These are phyloP conservation scores for Osmanthus fragrans DNA, from an alignment of 257 asterid genomes.

Conservation along the genomic window DNA sequence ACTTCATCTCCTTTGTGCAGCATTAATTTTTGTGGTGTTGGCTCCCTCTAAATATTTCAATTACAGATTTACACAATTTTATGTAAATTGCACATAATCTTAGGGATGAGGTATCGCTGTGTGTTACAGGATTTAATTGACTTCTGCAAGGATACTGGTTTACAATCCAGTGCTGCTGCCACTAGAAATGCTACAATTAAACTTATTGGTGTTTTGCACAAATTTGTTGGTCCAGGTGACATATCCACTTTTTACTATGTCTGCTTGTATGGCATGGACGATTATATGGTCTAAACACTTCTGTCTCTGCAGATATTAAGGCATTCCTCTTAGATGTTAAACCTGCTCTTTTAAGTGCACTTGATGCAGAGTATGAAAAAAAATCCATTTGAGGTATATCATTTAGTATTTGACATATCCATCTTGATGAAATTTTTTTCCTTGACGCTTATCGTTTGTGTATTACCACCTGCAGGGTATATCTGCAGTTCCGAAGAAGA, in stretches of 20 bases:
- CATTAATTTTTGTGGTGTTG: not conserved
- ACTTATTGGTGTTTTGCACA: constrained; percentile 85
- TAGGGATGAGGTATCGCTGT: not conserved
- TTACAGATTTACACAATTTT: not conserved
- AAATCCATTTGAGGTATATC: constrained; percentile 85
- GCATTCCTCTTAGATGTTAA: constrained; percentile 92
- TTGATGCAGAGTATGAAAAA: constrained; percentile 97
- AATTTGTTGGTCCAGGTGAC: constrained; percentile 98
- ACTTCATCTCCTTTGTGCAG: constrained; percentile 11
- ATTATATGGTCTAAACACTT: constrained; percentile 29
- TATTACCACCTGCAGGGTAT: constrained; percentile 52
- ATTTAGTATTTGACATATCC: constrained; percentile 9
- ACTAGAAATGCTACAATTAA: constrained; percentile 92
- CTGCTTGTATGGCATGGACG: constrained; percentile 19
- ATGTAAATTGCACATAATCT: not conserved
- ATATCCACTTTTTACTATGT: constrained; percentile 25
- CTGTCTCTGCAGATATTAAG: constrained; percentile 69
- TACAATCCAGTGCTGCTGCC: constrained; percentile 98
- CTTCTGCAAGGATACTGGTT: constrained; percentile 93
- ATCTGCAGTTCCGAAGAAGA: constrained; percentile 80
- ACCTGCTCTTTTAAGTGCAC: constrained; percentile 96
- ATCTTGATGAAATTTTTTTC: constrained; percentile 18
- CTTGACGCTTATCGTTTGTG: constrained; percentile 18
- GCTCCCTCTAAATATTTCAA: not conserved
- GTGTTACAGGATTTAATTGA: constrained; percentile 83